Conservation (phyloP, 164 flowering plant species). For the Pachysandra terminalis region DNA sequence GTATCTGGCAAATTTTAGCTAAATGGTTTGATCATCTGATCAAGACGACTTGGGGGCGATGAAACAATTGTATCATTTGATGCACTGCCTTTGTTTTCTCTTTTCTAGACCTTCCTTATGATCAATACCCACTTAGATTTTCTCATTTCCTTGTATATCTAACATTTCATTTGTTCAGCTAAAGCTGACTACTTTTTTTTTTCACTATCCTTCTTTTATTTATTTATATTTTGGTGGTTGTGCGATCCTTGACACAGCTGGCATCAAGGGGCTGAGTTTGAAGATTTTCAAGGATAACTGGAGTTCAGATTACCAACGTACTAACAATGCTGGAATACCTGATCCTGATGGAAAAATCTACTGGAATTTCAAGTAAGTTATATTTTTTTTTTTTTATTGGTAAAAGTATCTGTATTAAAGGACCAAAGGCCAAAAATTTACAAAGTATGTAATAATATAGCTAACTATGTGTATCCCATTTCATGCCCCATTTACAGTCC, state of each 20-base stretch:
- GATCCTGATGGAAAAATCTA: constrained; percentile 64
- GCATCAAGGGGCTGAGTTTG: constrained; percentile 87
- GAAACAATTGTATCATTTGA: background rate
- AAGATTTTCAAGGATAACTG: constrained; percentile 75
- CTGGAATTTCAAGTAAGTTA: constrained; percentile 87
- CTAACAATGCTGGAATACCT: constrained; percentile 87
- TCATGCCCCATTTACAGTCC: too few relatives aligned
- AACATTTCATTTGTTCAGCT: background rate
- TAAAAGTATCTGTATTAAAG: too few relatives aligned
- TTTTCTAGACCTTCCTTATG: background rate
- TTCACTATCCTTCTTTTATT: constrained; percentile 4
- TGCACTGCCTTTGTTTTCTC: too few relatives aligned
- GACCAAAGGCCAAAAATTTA: too few relatives aligned
- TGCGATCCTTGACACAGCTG: constrained; percentile 50
- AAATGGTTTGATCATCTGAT: background rate
- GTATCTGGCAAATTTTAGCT: too few relatives aligned
- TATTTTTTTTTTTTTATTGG: too few relatives aligned
- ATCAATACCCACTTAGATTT: background rate
- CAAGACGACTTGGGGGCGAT: background rate
- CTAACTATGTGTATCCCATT: too few relatives aligned
- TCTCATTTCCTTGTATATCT: background rate
- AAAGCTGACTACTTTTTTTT: background rate
- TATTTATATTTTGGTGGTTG: too few relatives aligned
- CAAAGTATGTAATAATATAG: too few relatives aligned
- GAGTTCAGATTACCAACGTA: constrained; percentile 78